Evolutionary conservation across 345 rosid species (phyloP), one percentile per base, ranked within the genome.

Genomic region (Hibiscus mutabilis): DNA sequence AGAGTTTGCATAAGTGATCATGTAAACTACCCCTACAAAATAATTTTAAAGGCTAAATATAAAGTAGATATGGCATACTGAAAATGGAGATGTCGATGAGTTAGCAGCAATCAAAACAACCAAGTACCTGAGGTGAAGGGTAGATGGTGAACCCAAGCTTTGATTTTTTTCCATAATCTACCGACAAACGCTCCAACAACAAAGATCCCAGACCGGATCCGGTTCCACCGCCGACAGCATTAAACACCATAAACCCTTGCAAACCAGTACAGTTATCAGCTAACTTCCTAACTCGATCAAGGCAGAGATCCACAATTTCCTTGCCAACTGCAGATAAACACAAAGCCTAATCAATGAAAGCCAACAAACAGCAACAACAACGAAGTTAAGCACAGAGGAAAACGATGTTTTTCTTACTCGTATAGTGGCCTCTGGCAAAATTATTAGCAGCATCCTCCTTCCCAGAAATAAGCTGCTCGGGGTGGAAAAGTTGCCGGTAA

Each of bases 271-370:
- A 57, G 33, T 57, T 57, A 57, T 57, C 60, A 22, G 60, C 60
- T 12, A 57, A 57, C 16, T 57, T 57, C 60, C 60, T 57, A 24
- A 57, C 60, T 57, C 60, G 60, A 12, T 57, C 60, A 22, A 57
- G 31, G 33, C 60, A 57, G 14, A 57, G 60, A 22, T 57, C 60
- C 29, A 57, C 60, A 57, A 57, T 57, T 57, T 57, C 60, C 60
- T 57, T 57, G 5, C 60, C 60, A 57, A 91, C 96, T 90, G 87
- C 82, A 82, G 59, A 65, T 78, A 14, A 79, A 24, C n/a, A 47
- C 18, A 47, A 70, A 73, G 62, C 27, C 35, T 25, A 64, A 64
- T 57, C n/a, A 14, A 68, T 19, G 13, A 35, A n/a, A 71, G 37
- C 51, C 15, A 42, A 64, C 29, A 57, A 57, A 24, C 33, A 19